These are phyloP conservation scores for Pythium dissotocum DNA, from an alignment of 352 stramenopile species.

Conservation along the genomic window DNA sequence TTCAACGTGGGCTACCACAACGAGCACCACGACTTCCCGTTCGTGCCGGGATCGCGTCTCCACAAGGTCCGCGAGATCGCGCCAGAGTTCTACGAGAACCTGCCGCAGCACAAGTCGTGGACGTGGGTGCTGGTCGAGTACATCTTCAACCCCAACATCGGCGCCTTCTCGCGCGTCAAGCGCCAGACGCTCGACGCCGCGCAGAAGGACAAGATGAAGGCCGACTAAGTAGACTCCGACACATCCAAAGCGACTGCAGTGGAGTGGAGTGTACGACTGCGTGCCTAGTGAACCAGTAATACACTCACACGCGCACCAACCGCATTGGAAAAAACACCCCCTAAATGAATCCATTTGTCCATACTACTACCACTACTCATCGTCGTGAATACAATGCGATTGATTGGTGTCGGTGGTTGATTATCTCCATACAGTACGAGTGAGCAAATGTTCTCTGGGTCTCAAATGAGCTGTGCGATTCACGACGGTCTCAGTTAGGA, in stretches of 20 bases:
- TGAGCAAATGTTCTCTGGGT: background rate
- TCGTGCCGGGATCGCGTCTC: constrained; percentile 89
- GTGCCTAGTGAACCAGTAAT: too few relatives aligned
- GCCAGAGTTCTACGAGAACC: constrained; percentile 95
- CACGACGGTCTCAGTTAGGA: background rate
- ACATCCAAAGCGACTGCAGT: too few relatives aligned
- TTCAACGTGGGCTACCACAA: constrained; percentile 99
- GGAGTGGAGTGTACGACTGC: too few relatives aligned
- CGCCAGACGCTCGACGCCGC: constrained; percentile 57
- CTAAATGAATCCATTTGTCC: too few relatives aligned
- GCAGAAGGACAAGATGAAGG: constrained; percentile 76
- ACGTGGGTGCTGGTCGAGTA: constrained; percentile 92
- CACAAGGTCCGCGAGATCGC: constrained; percentile 90
- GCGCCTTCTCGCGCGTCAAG: constrained; percentile 93
- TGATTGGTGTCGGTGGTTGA: too few relatives aligned
- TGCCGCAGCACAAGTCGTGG: constrained; percentile 94
- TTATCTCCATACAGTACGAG: too few relatives aligned
- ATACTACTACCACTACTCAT: too few relatives aligned
- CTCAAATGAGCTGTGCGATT: background rate
- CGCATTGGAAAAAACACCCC: too few relatives aligned
- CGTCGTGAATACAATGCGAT: too few relatives aligned
- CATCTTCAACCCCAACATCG: constrained; percentile 92
- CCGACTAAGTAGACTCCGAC: constrained; percentile 37
- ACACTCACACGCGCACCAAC: too few relatives aligned
- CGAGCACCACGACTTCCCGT: constrained; percentile 98